These are phyloP conservation scores for Podosphaera xanthii DNA, from an alignment of 2,329 filamentous ascomycete species.

Conservation along the genomic window DNA sequence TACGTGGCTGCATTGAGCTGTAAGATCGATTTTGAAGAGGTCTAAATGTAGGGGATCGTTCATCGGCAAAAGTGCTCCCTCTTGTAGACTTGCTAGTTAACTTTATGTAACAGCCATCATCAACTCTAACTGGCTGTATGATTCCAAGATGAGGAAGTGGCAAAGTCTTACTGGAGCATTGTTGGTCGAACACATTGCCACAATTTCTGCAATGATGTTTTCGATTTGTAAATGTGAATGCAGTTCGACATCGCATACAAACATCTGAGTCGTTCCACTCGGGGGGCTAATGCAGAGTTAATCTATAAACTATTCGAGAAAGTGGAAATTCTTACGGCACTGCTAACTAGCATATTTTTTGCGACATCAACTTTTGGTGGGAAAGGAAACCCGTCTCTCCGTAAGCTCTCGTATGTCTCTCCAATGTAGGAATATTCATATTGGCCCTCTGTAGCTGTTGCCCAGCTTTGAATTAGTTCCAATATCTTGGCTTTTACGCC, in stretches of 20 bases:
- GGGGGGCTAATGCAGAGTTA: conserved; percentile 39
- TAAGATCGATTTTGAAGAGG: conserved; percentile 27
- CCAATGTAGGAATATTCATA: conserved; percentile 67
- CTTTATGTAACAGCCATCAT: conserved; percentile 86
- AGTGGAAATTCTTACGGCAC: conserved; percentile 39
- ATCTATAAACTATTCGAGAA: neutral
- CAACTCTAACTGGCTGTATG: conserved; percentile 71
- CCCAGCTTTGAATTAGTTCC: conserved; percentile 85
- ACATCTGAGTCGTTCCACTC: conserved; percentile 97
- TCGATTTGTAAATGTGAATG: conserved; percentile 93
- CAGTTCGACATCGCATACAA: conserved; percentile 88
- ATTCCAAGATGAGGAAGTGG: conserved; percentile 86
- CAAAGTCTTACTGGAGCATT: conserved; percentile 75
- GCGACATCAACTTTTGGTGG: conserved; percentile 68
- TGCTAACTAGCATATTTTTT: conserved; percentile 97
- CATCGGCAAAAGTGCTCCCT: conserved; percentile 17
- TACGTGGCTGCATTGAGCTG: conserved; percentile 65
- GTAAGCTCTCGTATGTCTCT: conserved; percentile 64
- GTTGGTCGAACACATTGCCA: conserved; percentile 88
- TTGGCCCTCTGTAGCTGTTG: conserved; percentile 65
- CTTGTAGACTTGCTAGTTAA: conserved; percentile 51
- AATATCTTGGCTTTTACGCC: conserved; percentile 81
- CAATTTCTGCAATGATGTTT: conserved; percentile 98
- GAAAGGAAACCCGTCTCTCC: conserved; percentile 71
- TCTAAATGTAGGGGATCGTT: conserved; percentile 32